Base-by-base conservation (phyloP, 2,329 filamentous ascomycete species). In the Aspergillus japonicus region DNA sequence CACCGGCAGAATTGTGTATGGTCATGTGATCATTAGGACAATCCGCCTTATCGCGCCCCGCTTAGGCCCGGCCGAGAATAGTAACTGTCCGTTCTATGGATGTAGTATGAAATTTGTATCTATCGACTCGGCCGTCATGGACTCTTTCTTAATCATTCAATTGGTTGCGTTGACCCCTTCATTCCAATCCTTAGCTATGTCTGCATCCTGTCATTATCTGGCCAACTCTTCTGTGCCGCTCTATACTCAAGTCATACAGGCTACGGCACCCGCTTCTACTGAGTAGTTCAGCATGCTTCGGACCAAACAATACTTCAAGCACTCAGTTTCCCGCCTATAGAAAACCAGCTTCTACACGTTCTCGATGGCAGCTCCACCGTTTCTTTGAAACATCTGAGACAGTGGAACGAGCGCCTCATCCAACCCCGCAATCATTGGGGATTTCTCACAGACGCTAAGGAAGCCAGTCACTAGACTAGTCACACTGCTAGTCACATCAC, bases 401-500 rank as follows among this genome's bases (percentile, higher is more conserved):
- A 31, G 49, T 35, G 47, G 26, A 11, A 35, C 52, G 57, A 59
- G 57, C 56, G 51, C 56, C 50, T 58, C 56, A 12, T 47, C 29
- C 42, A 58, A 44, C 56, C 54, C 56, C 56, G 56, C 56, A 58
- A 58, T 54, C 19, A 19, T 47, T 29, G 26, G 39, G 53, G 26
- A 23, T 47, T 29, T 48, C 42, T 44, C 44, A 31, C 52, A 55
- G 53, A 47, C 39, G 39, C 10, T 21, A 55, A 48, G 26, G 19
- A 48, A 26, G 44, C 42, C 50, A 53, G 57, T 59, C 48, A 64
- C 52, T 42, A 23, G 23, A 42, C 58, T 47, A 54, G 60, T 60
- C 39, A 44, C 39, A 16, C 39, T 39, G 47, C 57, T 54, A 16
- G 47, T 65, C 63, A 59, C 59, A 65, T 64, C 63, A 65, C 62